Conservation (phyloP, 2,329 filamentous ascomycete genomes). For the Aspergillus novofumigatus region DNA sequence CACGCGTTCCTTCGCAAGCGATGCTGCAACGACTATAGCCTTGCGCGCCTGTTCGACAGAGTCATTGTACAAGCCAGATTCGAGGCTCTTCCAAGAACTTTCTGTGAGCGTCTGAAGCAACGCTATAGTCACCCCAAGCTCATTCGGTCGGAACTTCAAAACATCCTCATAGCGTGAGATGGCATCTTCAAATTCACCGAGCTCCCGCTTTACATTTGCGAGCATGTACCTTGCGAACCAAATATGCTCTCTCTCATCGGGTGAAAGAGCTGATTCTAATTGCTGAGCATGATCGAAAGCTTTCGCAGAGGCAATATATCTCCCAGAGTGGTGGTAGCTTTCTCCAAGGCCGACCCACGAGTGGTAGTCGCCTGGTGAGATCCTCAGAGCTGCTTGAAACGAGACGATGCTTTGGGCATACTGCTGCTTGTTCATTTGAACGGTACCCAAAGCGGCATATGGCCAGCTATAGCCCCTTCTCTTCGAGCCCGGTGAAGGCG, state of each 20-base stretch:
- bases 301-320: conserved; percentile 89
- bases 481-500: conserved; percentile 86
- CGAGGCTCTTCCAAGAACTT: conserved; percentile 69
- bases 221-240: conserved; percentile 99
- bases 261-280: conserved; percentile 59
- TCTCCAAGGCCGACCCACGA: conserved; percentile 97
- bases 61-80: conserved; percentile 82
- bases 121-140: conserved; percentile 84
- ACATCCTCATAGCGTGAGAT: conserved; percentile 73
- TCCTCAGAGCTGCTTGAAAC: conserved; percentile 82
- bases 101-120: conserved; percentile 85
- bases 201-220: conserved; percentile 86
- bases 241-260: conserved; percentile 60
- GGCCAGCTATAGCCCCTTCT: conserved; percentile 94
- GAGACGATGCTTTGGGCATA: conserved; percentile 85
- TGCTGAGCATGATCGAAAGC: conserved; percentile 81
- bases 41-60: conserved; percentile 66
- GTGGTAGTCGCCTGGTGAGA: conserved; percentile 83
- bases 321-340: conserved; percentile 89
- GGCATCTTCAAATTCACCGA: conserved; percentile 84
- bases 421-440: conserved; percentile 90
- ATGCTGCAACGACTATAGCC: conserved; percentile 63
- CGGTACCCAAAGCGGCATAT: conserved; percentile 86
- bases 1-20: conserved; percentile 57
- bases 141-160: conserved; percentile 61